These are phyloP conservation scores for Colletotrichum limetticola DNA, from an alignment of 2,329 filamentous ascomycete genomes.

Conservation along the genomic window DNA sequence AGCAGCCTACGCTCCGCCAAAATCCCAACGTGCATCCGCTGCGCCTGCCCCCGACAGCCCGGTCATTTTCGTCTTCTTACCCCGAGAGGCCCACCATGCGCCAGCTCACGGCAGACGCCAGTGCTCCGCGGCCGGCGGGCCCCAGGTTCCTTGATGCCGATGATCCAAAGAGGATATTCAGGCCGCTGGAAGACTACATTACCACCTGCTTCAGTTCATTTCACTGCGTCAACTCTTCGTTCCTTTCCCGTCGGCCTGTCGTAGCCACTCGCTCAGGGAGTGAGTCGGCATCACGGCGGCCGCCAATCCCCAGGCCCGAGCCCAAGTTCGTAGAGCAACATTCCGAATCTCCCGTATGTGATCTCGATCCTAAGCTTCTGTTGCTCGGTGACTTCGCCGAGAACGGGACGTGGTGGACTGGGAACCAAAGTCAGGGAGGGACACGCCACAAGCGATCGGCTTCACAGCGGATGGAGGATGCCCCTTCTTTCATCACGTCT, in stretches of 20 bases:
- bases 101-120: conserved; percentile 30
- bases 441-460: conserved; percentile 44
- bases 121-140: conserved; percentile 25
- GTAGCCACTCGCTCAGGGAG: conserved; percentile 33
- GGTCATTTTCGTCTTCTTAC: conserved; percentile 59
- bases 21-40: conserved; percentile 40
- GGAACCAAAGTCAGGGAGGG: conserved; percentile 52
- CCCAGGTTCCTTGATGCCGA: conserved; percentile 33
- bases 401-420: conserved; percentile 86
- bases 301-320: conserved; percentile 47
- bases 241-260: conserved; percentile 58
- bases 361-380: conserved; percentile 80
- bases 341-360: conserved; percentile 59
- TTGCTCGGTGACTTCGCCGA: conserved; percentile 81
- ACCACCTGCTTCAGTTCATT: conserved; percentile 74
- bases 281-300: conserved; percentile 43
- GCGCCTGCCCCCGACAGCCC: conserved; percentile 37
- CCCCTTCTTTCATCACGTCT: conserved; percentile 58
- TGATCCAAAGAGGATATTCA: conserved; percentile 74
- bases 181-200: conserved; percentile 81
- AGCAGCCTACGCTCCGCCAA: conserved; percentile 49
- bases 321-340: conserved; percentile 46
- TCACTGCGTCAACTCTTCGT: conserved; percentile 81
- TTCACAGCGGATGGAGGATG: conserved; percentile 47
- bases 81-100: conserved; percentile 49